Percentiles rank a stretch among this genome's conserved stretches.
Evolutionary conservation across 371 early-diverging fungal genomes (phyloP).

Genomic region (Choanephora cucurbitarum): DNA sequence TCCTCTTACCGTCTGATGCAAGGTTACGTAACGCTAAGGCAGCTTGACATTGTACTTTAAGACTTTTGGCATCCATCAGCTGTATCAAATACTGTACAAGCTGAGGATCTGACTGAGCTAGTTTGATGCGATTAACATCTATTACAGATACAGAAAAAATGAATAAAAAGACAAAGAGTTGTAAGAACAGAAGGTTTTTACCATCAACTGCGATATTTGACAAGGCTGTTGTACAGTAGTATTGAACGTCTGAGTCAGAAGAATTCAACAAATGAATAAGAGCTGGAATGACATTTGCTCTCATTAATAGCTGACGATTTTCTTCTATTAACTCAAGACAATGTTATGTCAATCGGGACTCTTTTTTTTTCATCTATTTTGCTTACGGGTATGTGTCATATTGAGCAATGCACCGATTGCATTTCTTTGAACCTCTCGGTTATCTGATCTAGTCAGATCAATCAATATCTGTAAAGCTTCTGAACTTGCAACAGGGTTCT

Average conservation of each 20-base stretch:
- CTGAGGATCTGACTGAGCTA: conserved; percentile 76
- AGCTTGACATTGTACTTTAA: conserved; percentile 90
- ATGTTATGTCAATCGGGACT: neutral
- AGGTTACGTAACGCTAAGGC: conserved; percentile 88
- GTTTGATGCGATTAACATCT: conserved; percentile 69
- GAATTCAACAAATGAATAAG: conserved; percentile 79
- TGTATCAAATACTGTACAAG: conserved; percentile 79
- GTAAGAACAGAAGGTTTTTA: too few species aligned
- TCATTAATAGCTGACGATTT: conserved; percentile 84
- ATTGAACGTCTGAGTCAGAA: conserved; percentile 85
- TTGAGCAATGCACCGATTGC: conserved; percentile 93
- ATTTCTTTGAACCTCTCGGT: conserved; percentile 89
- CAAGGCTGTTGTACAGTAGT: conserved; percentile 92
- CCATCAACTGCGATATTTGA: conserved; percentile 93
- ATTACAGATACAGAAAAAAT: conserved; percentile 3
- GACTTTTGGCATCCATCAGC: conserved; percentile 76
- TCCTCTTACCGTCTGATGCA: too few species aligned
- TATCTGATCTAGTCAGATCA: conserved; percentile 79
- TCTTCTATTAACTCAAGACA: conserved; percentile 50
- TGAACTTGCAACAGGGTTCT: conserved; percentile 82
- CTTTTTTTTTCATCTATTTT: too few species aligned
- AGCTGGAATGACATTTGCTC: conserved; percentile 84
- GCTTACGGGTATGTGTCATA: conserved; percentile 85
- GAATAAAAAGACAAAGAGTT: too few species aligned
- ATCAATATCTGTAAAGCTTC: conserved; percentile 81